These are phyloP conservation scores for Ustilago trichophora DNA, from an alignment of 1,284 basidiomycete species.

Conservation along the genomic window DNA sequence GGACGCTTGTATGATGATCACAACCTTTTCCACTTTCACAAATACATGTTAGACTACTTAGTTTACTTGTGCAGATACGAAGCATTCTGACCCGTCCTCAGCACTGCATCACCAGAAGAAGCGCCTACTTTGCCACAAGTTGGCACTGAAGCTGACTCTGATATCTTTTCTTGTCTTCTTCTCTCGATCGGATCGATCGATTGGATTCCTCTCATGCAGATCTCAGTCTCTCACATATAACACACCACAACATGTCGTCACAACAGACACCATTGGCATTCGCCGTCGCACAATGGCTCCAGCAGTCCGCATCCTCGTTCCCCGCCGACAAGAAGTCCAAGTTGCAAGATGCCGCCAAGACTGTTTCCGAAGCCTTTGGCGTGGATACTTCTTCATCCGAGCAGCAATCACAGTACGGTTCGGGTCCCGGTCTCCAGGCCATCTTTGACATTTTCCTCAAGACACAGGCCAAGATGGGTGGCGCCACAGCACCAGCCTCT, in stretches of 20 bases:
- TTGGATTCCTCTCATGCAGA: no score
- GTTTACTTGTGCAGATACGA: slow-evolving; percentile 39
- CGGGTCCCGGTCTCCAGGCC: slow-evolving; percentile 61
- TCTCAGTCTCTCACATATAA: neutral
- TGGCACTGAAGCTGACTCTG: no score
- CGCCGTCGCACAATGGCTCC: slow-evolving; percentile 59
- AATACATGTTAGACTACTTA: slow-evolving; percentile 55
- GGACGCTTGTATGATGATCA: slow-evolving; percentile 38
- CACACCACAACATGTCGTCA: slow-evolving; percentile 22
- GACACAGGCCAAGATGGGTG: slow-evolving; percentile 63
- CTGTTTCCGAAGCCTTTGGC: slow-evolving; percentile 49
- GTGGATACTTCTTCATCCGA: slow-evolving; percentile 44
- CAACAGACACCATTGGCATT: slow-evolving; percentile 55
- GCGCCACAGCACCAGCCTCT: slow-evolving; percentile 13
- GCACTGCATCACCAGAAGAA: neutral
- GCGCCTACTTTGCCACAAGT: no score
- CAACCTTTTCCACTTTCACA: slow-evolving; percentile 46
- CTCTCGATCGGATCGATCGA: no score
- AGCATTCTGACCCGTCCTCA: slow-evolving; percentile 29
- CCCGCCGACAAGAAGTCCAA: slow-evolving; percentile 41
- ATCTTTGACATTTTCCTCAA: slow-evolving; percentile 66
- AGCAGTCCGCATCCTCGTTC: slow-evolving; percentile 32
- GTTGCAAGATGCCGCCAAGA: slow-evolving; percentile 47
- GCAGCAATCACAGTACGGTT: slow-evolving; percentile 52
- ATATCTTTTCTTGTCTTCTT: no score